Percentiles rank a stretch among this genome's conserved stretches.
Conservation (phyloP, 352 stramenopile species). For the Phytophthora chlamydospora region DNA sequence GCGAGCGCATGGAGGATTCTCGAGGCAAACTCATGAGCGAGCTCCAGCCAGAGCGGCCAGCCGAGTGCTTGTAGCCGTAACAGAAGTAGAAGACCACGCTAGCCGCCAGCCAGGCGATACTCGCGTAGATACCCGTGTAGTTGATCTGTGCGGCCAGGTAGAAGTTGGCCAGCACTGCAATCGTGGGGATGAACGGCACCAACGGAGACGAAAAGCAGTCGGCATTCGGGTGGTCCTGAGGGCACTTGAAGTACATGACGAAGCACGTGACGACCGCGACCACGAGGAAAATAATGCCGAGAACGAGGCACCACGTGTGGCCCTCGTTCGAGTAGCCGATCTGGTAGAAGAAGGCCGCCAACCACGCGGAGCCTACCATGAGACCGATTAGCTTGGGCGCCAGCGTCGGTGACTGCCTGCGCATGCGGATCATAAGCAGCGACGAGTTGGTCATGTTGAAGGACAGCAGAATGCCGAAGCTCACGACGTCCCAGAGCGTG, state of each 20-base stretch:
- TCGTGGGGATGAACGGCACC: constrained; percentile 64
- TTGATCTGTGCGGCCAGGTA: constrained; percentile 73
- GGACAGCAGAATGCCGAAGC: constrained; percentile 85
- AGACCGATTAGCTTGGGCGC: constrained; percentile 48
- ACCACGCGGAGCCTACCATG: constrained; percentile 42
- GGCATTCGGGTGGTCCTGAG: constrained; percentile 54
- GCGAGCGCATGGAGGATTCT: constrained; percentile 52
- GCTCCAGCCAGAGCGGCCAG: constrained; percentile 65
- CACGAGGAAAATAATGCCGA: constrained; percentile 60
- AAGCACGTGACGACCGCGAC: constrained; percentile 38
- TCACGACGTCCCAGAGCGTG: constrained; percentile 90
- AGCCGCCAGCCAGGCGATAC: constrained; percentile 59
- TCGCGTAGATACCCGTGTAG: constrained; percentile 54
- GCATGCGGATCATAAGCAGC: constrained; percentile 74
- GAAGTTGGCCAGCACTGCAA: constrained; percentile 67
- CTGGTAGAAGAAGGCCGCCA: constrained; percentile 76
- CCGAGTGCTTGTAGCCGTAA: constrained; percentile 80
- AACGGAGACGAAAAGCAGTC: constrained; percentile 69
- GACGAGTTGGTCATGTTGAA: constrained; percentile 87
- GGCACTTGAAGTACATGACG: constrained; percentile 63
- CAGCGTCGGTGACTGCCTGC: constrained; percentile 53
- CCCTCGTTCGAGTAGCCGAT: constrained; percentile 49
- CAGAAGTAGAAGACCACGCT: constrained; percentile 77
- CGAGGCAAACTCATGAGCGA: constrained; percentile 57
- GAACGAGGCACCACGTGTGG: constrained; percentile 36